These are phyloP conservation scores for Talaromyces proteolyticus DNA, from an alignment of 495 filamentous ascomycete species.

Conservation along the genomic window DNA sequence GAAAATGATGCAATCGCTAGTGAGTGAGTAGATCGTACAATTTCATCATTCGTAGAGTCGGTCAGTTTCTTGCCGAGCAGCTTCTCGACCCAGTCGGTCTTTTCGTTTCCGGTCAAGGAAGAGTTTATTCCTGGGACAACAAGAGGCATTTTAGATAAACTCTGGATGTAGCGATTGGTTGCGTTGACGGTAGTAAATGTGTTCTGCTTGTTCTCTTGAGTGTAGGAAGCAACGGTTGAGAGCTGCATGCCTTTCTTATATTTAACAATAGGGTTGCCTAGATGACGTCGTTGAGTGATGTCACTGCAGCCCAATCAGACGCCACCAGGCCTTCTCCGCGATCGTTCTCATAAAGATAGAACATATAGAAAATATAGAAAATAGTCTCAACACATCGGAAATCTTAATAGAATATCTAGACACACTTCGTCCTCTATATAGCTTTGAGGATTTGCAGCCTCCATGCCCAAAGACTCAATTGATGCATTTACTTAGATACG, in stretches of 20 bases:
- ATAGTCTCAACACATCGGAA: too few species aligned
- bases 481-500: too few species aligned
- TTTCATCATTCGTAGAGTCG: constrained; percentile 37
- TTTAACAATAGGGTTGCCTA: neutral
- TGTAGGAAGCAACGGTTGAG: neutral
- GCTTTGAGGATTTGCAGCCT: too few species aligned
- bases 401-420: too few species aligned
- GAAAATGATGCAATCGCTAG: neutral
- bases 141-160: constrained; percentile 67
- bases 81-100: constrained; percentile 65
- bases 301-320: neutral
- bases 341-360: neutral
- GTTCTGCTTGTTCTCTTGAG: neutral
- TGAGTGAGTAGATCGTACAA: constrained; percentile 26
- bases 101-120: constrained; percentile 39
- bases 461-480: too few species aligned
- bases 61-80: constrained; percentile 69
- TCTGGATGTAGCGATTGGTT: too few species aligned
- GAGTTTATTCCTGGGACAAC: constrained; percentile 68
- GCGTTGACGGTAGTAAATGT: too few species aligned
- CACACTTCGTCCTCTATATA: too few species aligned
- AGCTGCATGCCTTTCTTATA: neutral
- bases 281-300: constrained; percentile 4
- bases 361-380: too few species aligned
- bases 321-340: too few species aligned